Conservation (phyloP, 805 yeast species). For the Millerago galiae region DNA sequence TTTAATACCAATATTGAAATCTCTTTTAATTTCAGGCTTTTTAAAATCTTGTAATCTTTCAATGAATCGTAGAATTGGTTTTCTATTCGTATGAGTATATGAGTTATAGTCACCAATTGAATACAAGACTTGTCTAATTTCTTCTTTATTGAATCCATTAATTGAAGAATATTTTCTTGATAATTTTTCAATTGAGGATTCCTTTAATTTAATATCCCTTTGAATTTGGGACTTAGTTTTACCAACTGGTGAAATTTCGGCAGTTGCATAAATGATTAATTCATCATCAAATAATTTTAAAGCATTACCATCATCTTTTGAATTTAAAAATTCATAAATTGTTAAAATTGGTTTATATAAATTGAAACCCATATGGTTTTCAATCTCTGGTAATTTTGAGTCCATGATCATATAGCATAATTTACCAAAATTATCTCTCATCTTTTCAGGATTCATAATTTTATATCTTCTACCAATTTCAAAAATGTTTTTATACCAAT, state of each 20-base stretch:
- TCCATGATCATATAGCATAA: conserved; percentile 83
- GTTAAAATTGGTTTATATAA: conserved; percentile 67
- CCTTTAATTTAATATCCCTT: conserved; percentile 58
- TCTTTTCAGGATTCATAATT: conserved; percentile 77
- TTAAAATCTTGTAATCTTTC: conserved; percentile 43
- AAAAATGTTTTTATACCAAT: conserved; percentile 65
- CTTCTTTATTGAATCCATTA: conserved; percentile 45
- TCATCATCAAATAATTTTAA: conserved; percentile 49
- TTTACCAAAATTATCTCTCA: conserved; percentile 76
- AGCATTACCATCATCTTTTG: conserved; percentile 32
- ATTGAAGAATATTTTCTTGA: conserved; percentile 41
- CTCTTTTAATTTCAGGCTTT: conserved; percentile 32
- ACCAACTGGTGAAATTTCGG: conserved; percentile 56
- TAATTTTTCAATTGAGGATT: conserved; percentile 57
- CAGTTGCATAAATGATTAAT: conserved; percentile 55
- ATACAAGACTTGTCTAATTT: conserved; percentile 63
- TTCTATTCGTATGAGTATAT: conserved; percentile 59
- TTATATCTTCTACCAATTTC: conserved; percentile 79
- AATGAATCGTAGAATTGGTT: conserved; percentile 61
- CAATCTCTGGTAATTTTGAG: conserved; percentile 65
- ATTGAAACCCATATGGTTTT: conserved; percentile 68
- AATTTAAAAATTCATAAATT: conserved; percentile 41
- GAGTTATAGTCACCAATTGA: conserved; percentile 78
- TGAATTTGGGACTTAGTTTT: conserved; percentile 49
- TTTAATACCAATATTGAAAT: conserved; percentile 53